A percentile compares a stretch with the other conserved stretches of the same genome.
Conservation (phyloP, 1,139 yeast genomes). For the Protomyces inouyei region DNA sequence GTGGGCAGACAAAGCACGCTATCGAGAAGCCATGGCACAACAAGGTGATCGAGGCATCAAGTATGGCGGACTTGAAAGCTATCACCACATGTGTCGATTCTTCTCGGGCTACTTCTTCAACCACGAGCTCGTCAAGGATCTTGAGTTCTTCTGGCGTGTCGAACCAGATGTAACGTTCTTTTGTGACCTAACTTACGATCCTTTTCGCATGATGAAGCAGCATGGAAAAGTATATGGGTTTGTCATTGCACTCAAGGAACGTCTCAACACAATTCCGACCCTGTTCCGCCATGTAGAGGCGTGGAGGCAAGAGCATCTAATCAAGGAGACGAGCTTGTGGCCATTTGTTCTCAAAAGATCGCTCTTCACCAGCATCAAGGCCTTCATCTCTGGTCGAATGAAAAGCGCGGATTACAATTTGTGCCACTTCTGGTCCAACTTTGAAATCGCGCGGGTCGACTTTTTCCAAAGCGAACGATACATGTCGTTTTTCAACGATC, state of each 20-base stretch:
- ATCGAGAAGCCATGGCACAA: slow-evolving; percentile 53
- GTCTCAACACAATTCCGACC: slow-evolving; percentile 73
- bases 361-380: slow-evolving; percentile 33
- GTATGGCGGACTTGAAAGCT: slow-evolving; percentile 74
- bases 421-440: slow-evolving; percentile 92
- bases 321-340: slow-evolving; percentile 50
- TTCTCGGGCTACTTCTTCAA: slow-evolving; percentile 73
- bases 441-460: slow-evolving; percentile 79
- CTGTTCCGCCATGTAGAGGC: slow-evolving; percentile 65
- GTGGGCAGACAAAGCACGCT: slow-evolving; percentile 39
- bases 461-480: slow-evolving; percentile 63
- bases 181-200: slow-evolving; percentile 88
- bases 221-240: slow-evolving; percentile 74
- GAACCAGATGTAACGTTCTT: slow-evolving; percentile 86
- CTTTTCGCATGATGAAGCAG: slow-evolving; percentile 72
- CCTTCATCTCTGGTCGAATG: slow-evolving; percentile 20
- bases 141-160: slow-evolving; percentile 92
- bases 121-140: slow-evolving; percentile 58
- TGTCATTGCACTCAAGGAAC: slow-evolving; percentile 67
- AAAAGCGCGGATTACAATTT: slow-evolving; percentile 62
- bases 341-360: slow-evolving; percentile 40
- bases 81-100: slow-evolving; percentile 66
- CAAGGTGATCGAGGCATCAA: slow-evolving; percentile 78
- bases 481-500: slow-evolving; percentile 56
- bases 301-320: slow-evolving; percentile 48